Percentiles rank a stretch among this genome's conserved stretches.
phyloP scores from a whole-genome alignment of 345 rosid genomes.

The Noccaea bulbosa region DNA sequence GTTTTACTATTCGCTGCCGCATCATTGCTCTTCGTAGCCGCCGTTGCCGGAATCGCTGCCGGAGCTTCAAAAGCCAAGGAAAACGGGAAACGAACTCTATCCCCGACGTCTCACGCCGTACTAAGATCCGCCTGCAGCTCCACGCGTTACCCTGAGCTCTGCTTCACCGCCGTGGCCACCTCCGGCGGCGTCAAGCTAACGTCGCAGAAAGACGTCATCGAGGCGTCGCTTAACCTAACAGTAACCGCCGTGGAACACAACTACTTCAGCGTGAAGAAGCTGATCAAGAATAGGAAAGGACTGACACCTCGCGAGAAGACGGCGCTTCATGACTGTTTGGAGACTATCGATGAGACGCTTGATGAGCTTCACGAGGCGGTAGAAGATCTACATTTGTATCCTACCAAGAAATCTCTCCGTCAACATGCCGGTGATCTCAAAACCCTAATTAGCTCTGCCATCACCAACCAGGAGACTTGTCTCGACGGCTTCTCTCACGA shows the following conservation, averaged over 20 bases:
- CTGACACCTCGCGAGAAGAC: constrained; percentile 63
- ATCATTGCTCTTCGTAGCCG: constrained; percentile 29
- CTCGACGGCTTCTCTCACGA: constrained; percentile 92
- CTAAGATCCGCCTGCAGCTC: constrained; percentile 65
- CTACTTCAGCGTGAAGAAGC: constrained; percentile 54
- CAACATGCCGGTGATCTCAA: constrained; percentile 84
- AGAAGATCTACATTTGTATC: constrained; percentile 66
- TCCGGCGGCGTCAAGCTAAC: constrained; percentile 43
- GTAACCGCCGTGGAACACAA: constrained; percentile 51
- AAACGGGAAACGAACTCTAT: constrained; percentile 23
- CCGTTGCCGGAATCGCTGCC: constrained; percentile 39
- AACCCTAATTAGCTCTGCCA: constrained; percentile 81
- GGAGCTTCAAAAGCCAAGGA: constrained; percentile 38
- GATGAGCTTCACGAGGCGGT: constrained; percentile 69
- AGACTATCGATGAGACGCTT: constrained; percentile 81
- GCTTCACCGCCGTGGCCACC: constrained; percentile 64
- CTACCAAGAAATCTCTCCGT: constrained; percentile 59
- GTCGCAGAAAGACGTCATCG: constrained; percentile 60
- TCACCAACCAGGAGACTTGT: constrained; percentile 87
- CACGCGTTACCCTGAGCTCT: constrained; percentile 71
- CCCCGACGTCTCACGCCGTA: constrained; percentile 59
- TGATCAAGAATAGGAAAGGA: constrained; percentile 29
- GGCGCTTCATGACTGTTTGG: constrained; percentile 88
- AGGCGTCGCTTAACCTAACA: constrained; percentile 57
- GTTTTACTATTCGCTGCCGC: constrained; percentile 28